Conservation (phyloP, 129 eudicot genomes). For the Dittrichia graveolens region DNA sequence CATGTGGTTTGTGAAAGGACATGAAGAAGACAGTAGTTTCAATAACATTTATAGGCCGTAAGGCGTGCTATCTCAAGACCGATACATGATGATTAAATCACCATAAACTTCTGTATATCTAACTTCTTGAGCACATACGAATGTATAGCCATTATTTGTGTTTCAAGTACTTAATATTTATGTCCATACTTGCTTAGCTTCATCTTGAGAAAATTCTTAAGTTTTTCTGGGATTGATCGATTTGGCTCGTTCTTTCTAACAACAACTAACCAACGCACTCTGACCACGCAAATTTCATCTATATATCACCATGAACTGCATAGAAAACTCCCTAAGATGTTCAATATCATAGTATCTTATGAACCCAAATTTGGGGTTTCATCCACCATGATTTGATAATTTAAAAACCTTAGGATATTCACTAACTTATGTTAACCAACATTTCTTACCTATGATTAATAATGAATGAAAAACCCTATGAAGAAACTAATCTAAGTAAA, state of each 20-base stretch:
- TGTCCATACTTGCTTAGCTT: no score
- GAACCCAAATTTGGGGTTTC: background rate
- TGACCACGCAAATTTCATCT: constrained; percentile 23
- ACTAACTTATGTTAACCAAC: constrained; percentile 25
- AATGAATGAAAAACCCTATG: constrained; percentile 12
- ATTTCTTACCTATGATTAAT: constrained; percentile 19
- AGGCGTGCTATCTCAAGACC: no score
- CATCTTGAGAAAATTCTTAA: no score
- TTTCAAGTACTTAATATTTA: no score
- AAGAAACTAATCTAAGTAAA: constrained; percentile 26
- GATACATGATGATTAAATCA: no score
- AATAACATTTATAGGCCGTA: background rate
- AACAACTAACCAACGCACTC: constrained; percentile 1
- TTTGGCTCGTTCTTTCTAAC: background rate
- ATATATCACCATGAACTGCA: constrained; percentile 31
- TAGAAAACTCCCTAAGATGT: constrained; percentile 15
- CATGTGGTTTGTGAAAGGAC: no score
- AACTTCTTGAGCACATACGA: no score
- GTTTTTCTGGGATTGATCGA: background rate
- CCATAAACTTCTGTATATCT: no score
- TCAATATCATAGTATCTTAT: constrained; percentile 14
- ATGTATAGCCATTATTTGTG: no score
- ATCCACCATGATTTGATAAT: background rate
- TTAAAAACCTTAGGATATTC: constrained; percentile 1
- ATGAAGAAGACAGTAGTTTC: background rate